A percentile compares a stretch with the other conserved stretches of the same genome.
These are phyloP conservation scores for Leonotis leonurus DNA, from an alignment of 257 asterid species.

Conservation along the genomic window DNA sequence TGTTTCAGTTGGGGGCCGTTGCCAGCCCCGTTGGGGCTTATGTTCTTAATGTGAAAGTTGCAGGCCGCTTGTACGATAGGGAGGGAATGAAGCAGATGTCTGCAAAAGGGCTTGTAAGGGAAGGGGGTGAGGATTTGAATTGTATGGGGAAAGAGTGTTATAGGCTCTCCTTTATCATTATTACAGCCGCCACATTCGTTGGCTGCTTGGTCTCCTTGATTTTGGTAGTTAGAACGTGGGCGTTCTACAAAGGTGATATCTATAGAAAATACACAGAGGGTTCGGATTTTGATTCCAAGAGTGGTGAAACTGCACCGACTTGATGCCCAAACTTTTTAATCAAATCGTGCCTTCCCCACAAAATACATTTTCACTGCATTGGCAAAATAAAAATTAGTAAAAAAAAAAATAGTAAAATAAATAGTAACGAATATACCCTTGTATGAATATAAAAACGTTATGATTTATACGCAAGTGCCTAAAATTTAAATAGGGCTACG, in stretches of 20 bases:
- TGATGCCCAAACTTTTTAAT: too few species aligned
- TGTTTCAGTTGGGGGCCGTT: too few species aligned
- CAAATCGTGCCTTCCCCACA: too few species aligned
- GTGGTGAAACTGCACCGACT: background rate
- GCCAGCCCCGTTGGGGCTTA: conserved; percentile 54
- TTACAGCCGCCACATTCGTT: conserved; percentile 29
- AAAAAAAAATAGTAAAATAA: too few species aligned
- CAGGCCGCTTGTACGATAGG: conserved; percentile 25
- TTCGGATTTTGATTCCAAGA: too few species aligned
- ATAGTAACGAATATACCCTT: too few species aligned
- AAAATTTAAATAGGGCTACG: too few species aligned
- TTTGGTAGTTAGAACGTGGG: conserved; percentile 37
- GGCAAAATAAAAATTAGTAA: too few species aligned
- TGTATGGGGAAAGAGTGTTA: conserved; percentile 44
- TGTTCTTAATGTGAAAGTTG: conserved; percentile 34
- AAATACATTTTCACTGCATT: too few species aligned
- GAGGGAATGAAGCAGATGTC: conserved; percentile 25
- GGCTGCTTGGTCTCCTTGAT: conserved; percentile 34
- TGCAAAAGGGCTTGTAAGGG: conserved; percentile 23
- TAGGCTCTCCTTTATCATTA: conserved; percentile 33
- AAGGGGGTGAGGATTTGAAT: conserved; percentile 21
- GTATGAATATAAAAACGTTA: too few species aligned
- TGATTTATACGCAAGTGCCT: too few species aligned
- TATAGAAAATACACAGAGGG: conserved; percentile 42
- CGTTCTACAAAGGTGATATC: conserved; percentile 44